These are phyloP conservation scores for Parathielavia hyrcaniae DNA, from an alignment of 495 filamentous ascomycete genomes.

Conservation along the genomic window DNA sequence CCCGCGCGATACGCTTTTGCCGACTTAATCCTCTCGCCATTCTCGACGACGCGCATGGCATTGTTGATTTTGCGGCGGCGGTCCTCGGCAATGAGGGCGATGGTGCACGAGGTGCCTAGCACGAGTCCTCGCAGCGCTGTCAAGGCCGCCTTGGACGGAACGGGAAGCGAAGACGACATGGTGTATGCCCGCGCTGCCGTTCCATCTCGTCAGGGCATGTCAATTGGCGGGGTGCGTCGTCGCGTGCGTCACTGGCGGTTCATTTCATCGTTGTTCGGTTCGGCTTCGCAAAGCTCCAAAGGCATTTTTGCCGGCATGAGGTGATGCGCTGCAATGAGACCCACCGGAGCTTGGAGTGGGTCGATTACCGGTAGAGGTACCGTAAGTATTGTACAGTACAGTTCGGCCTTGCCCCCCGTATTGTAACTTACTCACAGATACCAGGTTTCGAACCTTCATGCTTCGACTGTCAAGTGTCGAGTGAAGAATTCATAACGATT, in stretches of 20 bases:
- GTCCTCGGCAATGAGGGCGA: slow-evolving; percentile 50
- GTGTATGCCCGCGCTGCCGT: slow-evolving; percentile 9
- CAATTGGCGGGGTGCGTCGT: slow-evolving; percentile 5
- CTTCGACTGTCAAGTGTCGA: background rate
- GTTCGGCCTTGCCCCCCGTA: too few relatives aligned
- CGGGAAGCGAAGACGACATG: slow-evolving; percentile 43
- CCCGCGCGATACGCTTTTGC: slow-evolving; percentile 38
- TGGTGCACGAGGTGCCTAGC: slow-evolving; percentile 48
- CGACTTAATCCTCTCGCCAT: slow-evolving; percentile 42
- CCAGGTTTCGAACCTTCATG: too few relatives aligned
- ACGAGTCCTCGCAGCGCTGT: slow-evolving; percentile 48
- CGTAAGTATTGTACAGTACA: too few relatives aligned
- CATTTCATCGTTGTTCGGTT: background rate
- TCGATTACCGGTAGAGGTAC: slow-evolving; percentile 5
- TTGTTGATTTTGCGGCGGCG: slow-evolving; percentile 46
- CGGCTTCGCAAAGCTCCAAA: slow-evolving; percentile 5
- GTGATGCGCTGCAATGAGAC: slow-evolving; percentile 12
- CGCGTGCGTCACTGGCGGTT: background rate
- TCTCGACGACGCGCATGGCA: slow-evolving; percentile 40
- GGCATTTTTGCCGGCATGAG: slow-evolving; percentile 8
- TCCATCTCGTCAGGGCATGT: slow-evolving; percentile 31
- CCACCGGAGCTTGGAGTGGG: slow-evolving; percentile 2
- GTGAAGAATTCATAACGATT: slow-evolving; percentile 12
- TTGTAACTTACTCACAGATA: too few relatives aligned
- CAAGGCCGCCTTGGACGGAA: slow-evolving; percentile 50